Evolutionary conservation across 345 rosid species (phyloP).

Genomic region (Eucalyptus pauciflora): DNA sequence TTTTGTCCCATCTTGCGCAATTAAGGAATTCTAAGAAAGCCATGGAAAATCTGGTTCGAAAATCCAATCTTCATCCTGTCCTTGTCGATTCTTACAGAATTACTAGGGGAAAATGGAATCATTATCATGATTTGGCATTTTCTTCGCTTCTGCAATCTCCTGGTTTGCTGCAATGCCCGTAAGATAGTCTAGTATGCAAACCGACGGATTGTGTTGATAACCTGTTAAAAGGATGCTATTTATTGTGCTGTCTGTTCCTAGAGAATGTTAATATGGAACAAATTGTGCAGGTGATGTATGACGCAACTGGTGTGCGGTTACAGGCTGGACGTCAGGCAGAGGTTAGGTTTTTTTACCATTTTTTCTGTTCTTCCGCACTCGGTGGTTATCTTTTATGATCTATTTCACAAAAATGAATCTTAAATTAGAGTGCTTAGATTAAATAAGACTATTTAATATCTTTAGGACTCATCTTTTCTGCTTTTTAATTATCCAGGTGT

Average conservation of each 20-base stretch:
- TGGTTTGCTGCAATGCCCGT: neutral
- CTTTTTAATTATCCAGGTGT: conserved; percentile 30
- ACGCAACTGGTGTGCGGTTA: conserved; percentile 88
- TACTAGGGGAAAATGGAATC: neutral
- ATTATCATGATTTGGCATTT: neutral
- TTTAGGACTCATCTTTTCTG: neutral
- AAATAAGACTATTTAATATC: neutral
- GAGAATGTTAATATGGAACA: neutral
- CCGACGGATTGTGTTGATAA: neutral
- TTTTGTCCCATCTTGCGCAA: neutral
- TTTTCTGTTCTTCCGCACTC: neutral
- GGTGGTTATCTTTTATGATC: neutral
- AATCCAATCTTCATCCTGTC: neutral
- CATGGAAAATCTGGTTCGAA: neutral
- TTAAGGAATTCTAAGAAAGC: neutral
- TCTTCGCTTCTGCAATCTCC: neutral
- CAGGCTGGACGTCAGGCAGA: conserved; percentile 99
- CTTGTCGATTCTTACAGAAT: neutral
- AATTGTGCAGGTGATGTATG: conserved; percentile 78
- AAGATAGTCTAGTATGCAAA: neutral
- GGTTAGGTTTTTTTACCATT: conserved; percentile 27
- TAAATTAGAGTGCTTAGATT: neutral
- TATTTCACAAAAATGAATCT: neutral
- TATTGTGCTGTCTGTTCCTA: neutral
- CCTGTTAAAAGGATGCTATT: neutral